Percentiles rank a stretch among this genome's conserved stretches.
phyloP scores from a whole-genome alignment of 129 eudicot species.

The Tagetes patula region DNA sequence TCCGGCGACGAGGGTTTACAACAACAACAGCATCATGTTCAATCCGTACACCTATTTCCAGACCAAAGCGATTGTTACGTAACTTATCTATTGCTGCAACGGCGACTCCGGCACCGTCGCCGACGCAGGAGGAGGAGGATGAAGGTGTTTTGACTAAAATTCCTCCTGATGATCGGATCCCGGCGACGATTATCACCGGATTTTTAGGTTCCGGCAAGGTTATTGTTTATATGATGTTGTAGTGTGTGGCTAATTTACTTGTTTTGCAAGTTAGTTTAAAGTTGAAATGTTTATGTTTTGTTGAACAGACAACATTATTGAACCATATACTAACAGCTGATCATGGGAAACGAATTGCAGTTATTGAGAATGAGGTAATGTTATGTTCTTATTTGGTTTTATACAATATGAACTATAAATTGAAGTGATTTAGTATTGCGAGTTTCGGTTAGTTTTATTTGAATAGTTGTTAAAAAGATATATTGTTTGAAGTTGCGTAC shows the following conservation, averaged over 20 bases:
- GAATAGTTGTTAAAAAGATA: not conserved
- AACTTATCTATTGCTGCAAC: slow-evolving; percentile 51
- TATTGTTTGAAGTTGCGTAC: no score
- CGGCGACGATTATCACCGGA: slow-evolving; percentile 98
- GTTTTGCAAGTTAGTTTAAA: slow-evolving; percentile 11
- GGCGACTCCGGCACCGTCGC: slow-evolving; percentile 47
- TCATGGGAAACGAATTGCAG: slow-evolving; percentile 98
- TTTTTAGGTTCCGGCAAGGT: slow-evolving; percentile 99
- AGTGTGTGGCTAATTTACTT: slow-evolving; percentile 1
- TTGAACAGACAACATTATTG: slow-evolving; percentile 80
- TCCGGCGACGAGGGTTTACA: slow-evolving; percentile 18
- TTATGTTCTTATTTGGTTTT: not conserved
- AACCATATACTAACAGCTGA: slow-evolving; percentile 94
- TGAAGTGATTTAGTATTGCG: slow-evolving; percentile 1
- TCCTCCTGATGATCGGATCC: slow-evolving; percentile 85
- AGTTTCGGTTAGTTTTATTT: not conserved
- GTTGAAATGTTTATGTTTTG: not conserved
- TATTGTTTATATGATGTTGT: slow-evolving; percentile 6
- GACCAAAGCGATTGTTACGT: slow-evolving; percentile 39
- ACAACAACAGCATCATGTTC: not conserved
- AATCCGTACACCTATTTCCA: slow-evolving; percentile 28
- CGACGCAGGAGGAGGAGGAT: slow-evolving; percentile 48
- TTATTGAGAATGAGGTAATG: slow-evolving; percentile 94
- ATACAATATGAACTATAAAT: not conserved
- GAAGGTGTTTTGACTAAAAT: slow-evolving; percentile 64